A percentile compares a stretch with the other conserved stretches of the same genome.
Conservation (phyloP, 805 yeast genomes). For the Kazachstania psychrophila region DNA sequence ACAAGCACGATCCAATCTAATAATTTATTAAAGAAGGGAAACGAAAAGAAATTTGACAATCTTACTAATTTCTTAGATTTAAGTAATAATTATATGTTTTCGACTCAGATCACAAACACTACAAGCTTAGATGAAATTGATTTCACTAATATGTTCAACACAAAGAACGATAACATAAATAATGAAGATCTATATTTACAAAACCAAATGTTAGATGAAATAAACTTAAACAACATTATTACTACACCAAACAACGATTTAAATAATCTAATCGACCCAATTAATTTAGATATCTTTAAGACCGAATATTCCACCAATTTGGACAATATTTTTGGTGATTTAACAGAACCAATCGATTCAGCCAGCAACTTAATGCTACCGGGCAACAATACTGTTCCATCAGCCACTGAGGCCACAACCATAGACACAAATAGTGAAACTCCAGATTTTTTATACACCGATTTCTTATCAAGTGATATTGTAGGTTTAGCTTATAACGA, state of each 20-base stretch:
- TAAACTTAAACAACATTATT: slow-evolving; percentile 1
- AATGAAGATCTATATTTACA: background rate
- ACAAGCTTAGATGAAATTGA: slow-evolving; percentile 24
- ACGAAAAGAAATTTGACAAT: background rate
- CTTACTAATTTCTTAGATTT: background rate
- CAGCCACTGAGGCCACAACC: no score
- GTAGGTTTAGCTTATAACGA: no score
- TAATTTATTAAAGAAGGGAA: background rate
- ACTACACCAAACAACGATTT: background rate
- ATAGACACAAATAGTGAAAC: background rate
- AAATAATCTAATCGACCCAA: no score
- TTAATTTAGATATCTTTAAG: no score
- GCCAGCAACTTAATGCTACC: no score
- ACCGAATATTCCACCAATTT: no score
- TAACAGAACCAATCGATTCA: no score
- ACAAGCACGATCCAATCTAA: background rate
- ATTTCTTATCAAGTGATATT: no score
- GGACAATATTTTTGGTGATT: no score
- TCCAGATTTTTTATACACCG: background rate
- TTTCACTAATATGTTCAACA: slow-evolving; percentile 27
- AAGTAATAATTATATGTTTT: background rate
- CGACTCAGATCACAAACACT: slow-evolving; percentile 2
- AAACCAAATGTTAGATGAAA: background rate
- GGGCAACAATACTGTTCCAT: no score
- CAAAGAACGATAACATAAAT: background rate